Percentiles rank a stretch among this genome's conserved stretches.
These are phyloP conservation scores for Plantago major DNA, from an alignment of 257 asterid genomes.

Conservation along the genomic window DNA sequence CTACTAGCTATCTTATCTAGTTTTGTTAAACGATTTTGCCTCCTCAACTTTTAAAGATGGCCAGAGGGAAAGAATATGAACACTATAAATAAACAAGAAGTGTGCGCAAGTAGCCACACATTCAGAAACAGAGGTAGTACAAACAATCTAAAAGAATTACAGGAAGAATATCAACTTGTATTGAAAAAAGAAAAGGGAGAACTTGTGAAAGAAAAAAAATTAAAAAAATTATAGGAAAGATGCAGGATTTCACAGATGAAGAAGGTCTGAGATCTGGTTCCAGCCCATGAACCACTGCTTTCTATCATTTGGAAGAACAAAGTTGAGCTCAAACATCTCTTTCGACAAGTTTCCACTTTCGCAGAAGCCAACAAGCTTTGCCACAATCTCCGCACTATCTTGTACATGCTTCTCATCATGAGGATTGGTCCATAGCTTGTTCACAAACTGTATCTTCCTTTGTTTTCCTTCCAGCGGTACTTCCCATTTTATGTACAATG, in stretches of 20 bases:
- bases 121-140: too few relatives aligned
- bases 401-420: conserved; percentile 56
- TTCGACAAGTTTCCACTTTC: conserved; percentile 73
- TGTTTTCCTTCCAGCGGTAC: conserved; percentile 87
- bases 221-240: conserved; percentile 24
- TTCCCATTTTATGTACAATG: conserved; percentile 78
- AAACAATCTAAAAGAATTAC: too few relatives aligned
- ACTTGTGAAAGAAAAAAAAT: background rate
- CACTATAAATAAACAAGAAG: too few relatives aligned
- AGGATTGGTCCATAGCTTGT: conserved; percentile 78
- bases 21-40: too few relatives aligned
- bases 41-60: too few relatives aligned
- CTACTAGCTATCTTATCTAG: too few relatives aligned
- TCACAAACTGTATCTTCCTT: conserved; percentile 70
- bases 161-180: too few relatives aligned
- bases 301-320: conserved; percentile 76
- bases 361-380: conserved; percentile 80
- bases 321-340: conserved; percentile 92
- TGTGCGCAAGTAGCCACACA: too few relatives aligned
- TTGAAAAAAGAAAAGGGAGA: too few relatives aligned
- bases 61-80: too few relatives aligned
- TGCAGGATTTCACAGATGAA: conserved; percentile 48
- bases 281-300: conserved; percentile 81
- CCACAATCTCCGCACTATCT: conserved; percentile 88
- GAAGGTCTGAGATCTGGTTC: conserved; percentile 83